phyloP scores from a whole-genome alignment of 495 filamentous ascomycete genomes.

The Aspergillus affinis region DNA sequence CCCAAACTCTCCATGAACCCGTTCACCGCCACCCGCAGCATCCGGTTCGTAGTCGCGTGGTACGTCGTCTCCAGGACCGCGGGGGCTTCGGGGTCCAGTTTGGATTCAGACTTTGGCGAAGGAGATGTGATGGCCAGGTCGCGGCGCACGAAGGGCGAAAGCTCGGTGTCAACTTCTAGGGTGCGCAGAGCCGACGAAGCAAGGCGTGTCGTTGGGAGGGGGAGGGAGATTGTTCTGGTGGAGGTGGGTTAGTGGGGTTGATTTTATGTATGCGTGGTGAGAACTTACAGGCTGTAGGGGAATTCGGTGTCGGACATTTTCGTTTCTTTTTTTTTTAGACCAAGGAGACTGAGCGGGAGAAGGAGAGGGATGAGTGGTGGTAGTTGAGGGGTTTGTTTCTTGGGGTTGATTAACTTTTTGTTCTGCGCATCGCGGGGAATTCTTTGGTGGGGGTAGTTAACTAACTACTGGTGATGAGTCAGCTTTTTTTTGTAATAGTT shows the following conservation, averaged over 20 bases:
- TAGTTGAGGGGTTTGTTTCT: not conserved
- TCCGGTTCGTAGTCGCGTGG: constrained; percentile 86
- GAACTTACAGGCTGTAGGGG: constrained; percentile 68
- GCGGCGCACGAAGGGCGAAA: constrained; percentile 79
- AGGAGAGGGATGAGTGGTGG: not conserved
- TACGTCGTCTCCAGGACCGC: constrained; percentile 74
- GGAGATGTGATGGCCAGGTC: constrained; percentile 56
- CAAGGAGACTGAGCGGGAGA: not conserved
- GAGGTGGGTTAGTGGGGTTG: constrained; percentile 6
- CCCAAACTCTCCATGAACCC: constrained; percentile 93
- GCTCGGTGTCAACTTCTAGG: constrained; percentile 81
- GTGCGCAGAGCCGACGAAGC: constrained; percentile 73
- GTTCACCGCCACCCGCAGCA: constrained; percentile 96
- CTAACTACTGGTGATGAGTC: not conserved
- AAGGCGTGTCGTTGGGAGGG: constrained; percentile 79
- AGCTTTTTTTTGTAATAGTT: not conserved
- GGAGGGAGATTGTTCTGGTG: constrained; percentile 71
- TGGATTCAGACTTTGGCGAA: constrained; percentile 16
- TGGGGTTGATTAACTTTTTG: not conserved
- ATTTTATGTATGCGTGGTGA: constrained; percentile 9
- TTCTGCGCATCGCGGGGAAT: not conserved
- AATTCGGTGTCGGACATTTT: constrained; percentile 52
- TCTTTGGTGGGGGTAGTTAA: not conserved
- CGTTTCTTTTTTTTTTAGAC: not conserved
- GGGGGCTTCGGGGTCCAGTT: constrained; percentile 35